Base-by-base conservation (phyloP, 2,329 filamentous ascomycete species). In the Fusarium sp. region DNA sequence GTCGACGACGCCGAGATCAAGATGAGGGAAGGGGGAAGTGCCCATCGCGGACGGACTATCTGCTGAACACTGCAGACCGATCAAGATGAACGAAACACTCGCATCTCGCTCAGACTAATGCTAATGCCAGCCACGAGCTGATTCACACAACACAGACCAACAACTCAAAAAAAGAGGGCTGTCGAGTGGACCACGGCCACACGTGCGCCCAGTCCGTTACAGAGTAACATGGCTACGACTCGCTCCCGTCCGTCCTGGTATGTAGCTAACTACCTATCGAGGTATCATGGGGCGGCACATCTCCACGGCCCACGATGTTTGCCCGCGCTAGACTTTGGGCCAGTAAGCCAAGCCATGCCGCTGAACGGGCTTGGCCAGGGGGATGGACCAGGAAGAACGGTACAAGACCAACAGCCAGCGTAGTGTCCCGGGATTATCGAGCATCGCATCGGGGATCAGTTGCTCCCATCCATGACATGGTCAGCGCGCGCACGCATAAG, bases 261-360 rank as follows among this genome's bases (percentile, higher is more conserved):
- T 72, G 63, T 60, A 59, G 45, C 45, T 50, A 29, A 29, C 18
- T 31, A 31, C 48, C 48, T 52, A 52, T 52, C 48, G 48, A 52
- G 27, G 48, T 33, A 50, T 50, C 50, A 45, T 63, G 31, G 68
- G 60, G 57, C 59, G 43, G 54, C 31, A 74, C 50, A 65, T 67
- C 71, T 68, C 71, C 60, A 74, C 33, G 64, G 50, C 64, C 61
- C 58, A 74, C 58, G 59, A 76, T 72, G 63, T 67, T 73, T 64
- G 73, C 63, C 67, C 67, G 70, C 69, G 72, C 72, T 75, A 72
- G 59, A 65, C 60, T 67, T 73, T 75, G 65, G 65, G 45, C 65
- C 67, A 69, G 66, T 64, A 66, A 77, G 71, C 73, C 71, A 73
- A 31, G 45, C 45, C 45, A 50, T 73, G 65, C 56, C 65, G 65